Percentiles rank a stretch among this genome's conserved stretches.
Conservation (phyloP, 1,139 yeast species). For the Yamadazyma dushanensis region DNA sequence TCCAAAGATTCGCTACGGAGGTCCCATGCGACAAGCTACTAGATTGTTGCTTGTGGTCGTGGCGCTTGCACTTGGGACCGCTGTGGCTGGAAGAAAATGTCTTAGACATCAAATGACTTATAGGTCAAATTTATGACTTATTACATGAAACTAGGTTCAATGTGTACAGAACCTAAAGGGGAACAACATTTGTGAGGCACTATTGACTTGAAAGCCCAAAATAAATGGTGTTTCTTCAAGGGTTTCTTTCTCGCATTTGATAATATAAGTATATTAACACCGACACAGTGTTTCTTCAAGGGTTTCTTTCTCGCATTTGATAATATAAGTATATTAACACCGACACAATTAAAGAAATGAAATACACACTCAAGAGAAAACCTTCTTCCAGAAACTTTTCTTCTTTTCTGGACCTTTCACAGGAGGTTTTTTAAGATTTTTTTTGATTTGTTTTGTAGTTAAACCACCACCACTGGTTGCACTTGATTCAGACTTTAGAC, state of each 20-base stretch:
- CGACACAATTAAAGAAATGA: slow-evolving; percentile 2
- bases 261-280: neutral
- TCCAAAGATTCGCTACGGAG: too few species aligned
- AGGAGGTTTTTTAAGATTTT: slow-evolving; percentile 13
- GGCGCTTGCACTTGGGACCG: too few species aligned
- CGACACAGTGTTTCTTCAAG: too few species aligned
- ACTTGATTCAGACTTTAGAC: slow-evolving; percentile 6
- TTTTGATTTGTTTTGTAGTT: slow-evolving; percentile 16
- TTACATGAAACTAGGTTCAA: neutral
- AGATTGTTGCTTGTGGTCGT: too few species aligned
- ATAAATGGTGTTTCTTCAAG: too few species aligned
- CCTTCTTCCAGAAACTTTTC: slow-evolving; percentile 18
- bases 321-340: neutral
- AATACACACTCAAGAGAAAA: slow-evolving; percentile 7
- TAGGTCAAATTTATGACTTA: neutral
- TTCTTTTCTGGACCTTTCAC: slow-evolving; percentile 11
- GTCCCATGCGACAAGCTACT: too few species aligned
- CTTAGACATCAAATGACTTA: slow-evolving; percentile 1
- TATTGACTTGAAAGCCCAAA: too few species aligned
- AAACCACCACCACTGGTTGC: slow-evolving; percentile 11
- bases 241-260: neutral
- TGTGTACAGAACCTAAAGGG: neutral
- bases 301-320: neutral
- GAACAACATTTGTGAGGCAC: slow-evolving; percentile 1
- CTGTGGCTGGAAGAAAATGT: slow-evolving; percentile 1